phyloP scores from a whole-genome alignment of 768 basidiomycete genomes.

The Pulveroboletus sp. region DNA sequence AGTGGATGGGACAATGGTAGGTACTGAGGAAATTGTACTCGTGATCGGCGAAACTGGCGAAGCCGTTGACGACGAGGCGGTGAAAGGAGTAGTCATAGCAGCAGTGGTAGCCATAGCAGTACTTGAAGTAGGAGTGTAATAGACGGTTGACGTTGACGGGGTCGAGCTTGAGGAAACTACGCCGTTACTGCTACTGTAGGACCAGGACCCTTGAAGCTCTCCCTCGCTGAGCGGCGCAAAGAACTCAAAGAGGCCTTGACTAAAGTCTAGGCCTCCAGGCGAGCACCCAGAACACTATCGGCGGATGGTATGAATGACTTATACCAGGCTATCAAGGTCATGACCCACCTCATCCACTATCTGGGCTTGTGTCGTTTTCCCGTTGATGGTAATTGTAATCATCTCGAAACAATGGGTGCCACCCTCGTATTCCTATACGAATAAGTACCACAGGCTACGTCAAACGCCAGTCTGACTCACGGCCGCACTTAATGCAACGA shows the following conservation, averaged over 20 bases:
- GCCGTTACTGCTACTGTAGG: conserved; percentile 27
- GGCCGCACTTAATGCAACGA: conserved; percentile 40
- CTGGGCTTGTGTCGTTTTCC: conserved; percentile 36
- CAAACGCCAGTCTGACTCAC: conserved; percentile 24
- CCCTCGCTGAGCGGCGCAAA: conserved; percentile 35
- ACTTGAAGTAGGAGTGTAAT: conserved; percentile 18
- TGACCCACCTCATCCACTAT: conserved; percentile 42
- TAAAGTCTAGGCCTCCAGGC: conserved; percentile 42
- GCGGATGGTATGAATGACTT: neutral
- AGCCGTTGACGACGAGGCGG: conserved; percentile 6
- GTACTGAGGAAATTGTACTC: conserved; percentile 6
- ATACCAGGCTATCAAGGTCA: neutral
- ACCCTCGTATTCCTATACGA: conserved; percentile 35
- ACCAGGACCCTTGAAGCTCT: conserved; percentile 39
- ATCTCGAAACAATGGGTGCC: conserved; percentile 41
- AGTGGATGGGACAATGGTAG: conserved; percentile 5
- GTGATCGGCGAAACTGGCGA: conserved; percentile 6
- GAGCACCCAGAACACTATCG: conserved; percentile 38
- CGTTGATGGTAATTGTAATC: conserved; percentile 40
- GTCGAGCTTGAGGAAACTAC: conserved; percentile 20
- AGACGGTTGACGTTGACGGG: conserved; percentile 14
- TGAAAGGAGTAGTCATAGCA: conserved; percentile 1
- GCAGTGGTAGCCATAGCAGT: conserved; percentile 5
- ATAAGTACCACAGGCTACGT: neutral
- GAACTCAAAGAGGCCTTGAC: conserved; percentile 39